Evolutionary conservation across 2,329 filamentous ascomycete genomes (phyloP).

Genomic region (Neonectria neomacrospora): DNA sequence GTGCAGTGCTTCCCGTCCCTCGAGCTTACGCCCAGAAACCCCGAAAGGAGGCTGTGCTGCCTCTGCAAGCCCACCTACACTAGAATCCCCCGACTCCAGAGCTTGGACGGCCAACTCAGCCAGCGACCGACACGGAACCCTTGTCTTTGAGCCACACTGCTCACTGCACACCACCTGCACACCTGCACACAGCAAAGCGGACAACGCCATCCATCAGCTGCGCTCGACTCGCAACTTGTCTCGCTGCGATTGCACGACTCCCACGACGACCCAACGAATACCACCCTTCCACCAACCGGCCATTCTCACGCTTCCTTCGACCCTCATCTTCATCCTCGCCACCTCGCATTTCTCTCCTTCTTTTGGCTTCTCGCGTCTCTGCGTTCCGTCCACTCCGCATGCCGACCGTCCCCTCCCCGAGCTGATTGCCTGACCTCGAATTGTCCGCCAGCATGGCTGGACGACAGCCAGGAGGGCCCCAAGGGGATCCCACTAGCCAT

Average conservation of each 20-base stretch:
- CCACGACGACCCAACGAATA: conserved; percentile 8
- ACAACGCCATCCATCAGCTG: conserved; percentile 6
- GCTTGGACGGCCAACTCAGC: conserved; percentile 24
- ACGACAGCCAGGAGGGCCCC: conserved; percentile 61
- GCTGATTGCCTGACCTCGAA: conserved; percentile 47
- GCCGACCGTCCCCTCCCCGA: conserved; percentile 44
- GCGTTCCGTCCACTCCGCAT: conserved; percentile 46
- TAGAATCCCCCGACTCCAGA: conserved; percentile 20
- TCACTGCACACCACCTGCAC: not conserved
- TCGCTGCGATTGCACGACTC: conserved; percentile 3
- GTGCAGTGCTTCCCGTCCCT: conserved; percentile 18
- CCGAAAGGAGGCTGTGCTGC: conserved; percentile 34
- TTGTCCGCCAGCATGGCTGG: conserved; percentile 69
- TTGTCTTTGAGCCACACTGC: conserved; percentile 14
- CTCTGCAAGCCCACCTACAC: conserved; percentile 6
- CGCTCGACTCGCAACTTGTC: conserved; percentile 1
- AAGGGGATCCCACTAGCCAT: conserved; percentile 60
- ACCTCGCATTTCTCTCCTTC: conserved; percentile 1
- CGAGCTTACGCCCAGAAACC: conserved; percentile 25
- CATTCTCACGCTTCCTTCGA: conserved; percentile 4
- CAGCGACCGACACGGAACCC: conserved; percentile 4
- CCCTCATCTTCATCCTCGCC: conserved; percentile 1
- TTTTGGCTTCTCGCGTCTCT: conserved; percentile 16
- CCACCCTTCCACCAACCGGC: conserved; percentile 2
- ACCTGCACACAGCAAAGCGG: not conserved